Base-by-base conservation (phyloP, 192 early-diverging fungal species). In the Linnemannia hyalina region DNA sequence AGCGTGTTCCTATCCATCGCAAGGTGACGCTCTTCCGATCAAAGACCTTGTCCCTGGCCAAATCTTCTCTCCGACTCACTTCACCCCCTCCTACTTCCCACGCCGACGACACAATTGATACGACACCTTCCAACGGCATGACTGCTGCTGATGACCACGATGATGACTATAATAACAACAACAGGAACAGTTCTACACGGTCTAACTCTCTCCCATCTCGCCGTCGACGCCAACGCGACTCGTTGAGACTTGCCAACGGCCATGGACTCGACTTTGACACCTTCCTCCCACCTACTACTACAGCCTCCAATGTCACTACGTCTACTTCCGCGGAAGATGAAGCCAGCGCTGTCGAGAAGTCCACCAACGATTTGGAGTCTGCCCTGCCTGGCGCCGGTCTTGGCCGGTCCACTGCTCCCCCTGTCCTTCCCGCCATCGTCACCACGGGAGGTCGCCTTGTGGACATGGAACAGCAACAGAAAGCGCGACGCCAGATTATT, bases 11-110 rank as follows among this genome's bases (percentile, higher is more conserved):
- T 0, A 68, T 85, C 32, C 82, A 85, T 55, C 75, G 84, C 46
- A 80, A 70, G 41, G 84, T 86, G 40, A 81, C 74, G n/a, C 54
- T 86, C 20, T 86, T 74, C 71, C 74, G 80, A 6, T 80, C 84
- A 15, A 77, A 86, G 73, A 81, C 70, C 5, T 32, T 35, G 68
- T 57, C 77, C 2, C 65, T 69, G n/a, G 52, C 52, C 68, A 36
- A 68, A 38, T 73, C 71, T 22, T 23, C 63, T 20, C 26, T 22
- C 22, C 2, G 29, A 23, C 23, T 7, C 9, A 11, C 22, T 52
- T 38, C 57, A 2, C 8, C 23, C 8, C 15, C 26, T 18, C 29
- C 74, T 22, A 6, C 73, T 36, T 23, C n/a, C 22, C 15, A 60
- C 11, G 36, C 22, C 55, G 26, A 36, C 26, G 49, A 54, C 26